Evolutionary conservation across 2,329 filamentous ascomycete genomes (phyloP).

Genomic region (Aureobasidium sp.): DNA sequence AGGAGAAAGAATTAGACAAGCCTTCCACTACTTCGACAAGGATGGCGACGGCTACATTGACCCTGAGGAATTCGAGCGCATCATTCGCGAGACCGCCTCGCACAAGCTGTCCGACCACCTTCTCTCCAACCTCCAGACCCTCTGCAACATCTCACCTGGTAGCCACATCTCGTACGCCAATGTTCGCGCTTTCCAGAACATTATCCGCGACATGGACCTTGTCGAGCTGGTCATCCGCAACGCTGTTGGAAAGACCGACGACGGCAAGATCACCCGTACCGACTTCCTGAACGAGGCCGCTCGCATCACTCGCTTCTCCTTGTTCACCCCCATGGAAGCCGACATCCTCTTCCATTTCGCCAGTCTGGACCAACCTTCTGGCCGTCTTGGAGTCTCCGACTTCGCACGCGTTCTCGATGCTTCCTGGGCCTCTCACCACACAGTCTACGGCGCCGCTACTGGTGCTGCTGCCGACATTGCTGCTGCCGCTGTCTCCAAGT

Average conservation of each 20-base stretch:
- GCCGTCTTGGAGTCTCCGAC: slow-evolving; percentile 69
- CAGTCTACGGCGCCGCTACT: slow-evolving; percentile 39
- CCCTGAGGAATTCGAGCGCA: slow-evolving; percentile 91
- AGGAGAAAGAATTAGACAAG: slow-evolving; percentile 90
- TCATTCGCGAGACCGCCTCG: slow-evolving; percentile 83
- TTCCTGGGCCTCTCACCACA: slow-evolving; percentile 58
- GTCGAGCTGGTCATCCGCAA: slow-evolving; percentile 88
- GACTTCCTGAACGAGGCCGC: slow-evolving; percentile 95
- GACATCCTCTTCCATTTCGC: slow-evolving; percentile 99
- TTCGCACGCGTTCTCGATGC: slow-evolving; percentile 94
- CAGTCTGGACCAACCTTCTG: slow-evolving; percentile 80
- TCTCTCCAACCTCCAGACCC: slow-evolving; percentile 77
- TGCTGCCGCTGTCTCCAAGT: slow-evolving; percentile 46
- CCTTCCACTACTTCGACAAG: slow-evolving; percentile 85
- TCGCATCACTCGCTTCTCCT: slow-evolving; percentile 81
- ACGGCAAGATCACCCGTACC: slow-evolving; percentile 87
- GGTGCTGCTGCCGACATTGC: slow-evolving; percentile 34
- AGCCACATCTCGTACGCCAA: slow-evolving; percentile 97
- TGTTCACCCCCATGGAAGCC: slow-evolving; percentile 97
- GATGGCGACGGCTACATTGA: slow-evolving; percentile 92
- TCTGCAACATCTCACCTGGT: slow-evolving; percentile 88
- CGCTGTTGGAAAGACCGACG: slow-evolving; percentile 70
- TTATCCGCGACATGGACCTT: slow-evolving; percentile 96
- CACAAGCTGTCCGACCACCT: slow-evolving; percentile 98
- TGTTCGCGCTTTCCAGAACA: slow-evolving; percentile 94